phyloP scores from a whole-genome alignment of 2,329 filamentous ascomycete species.

The Aphanoascus verrucosus region DNA sequence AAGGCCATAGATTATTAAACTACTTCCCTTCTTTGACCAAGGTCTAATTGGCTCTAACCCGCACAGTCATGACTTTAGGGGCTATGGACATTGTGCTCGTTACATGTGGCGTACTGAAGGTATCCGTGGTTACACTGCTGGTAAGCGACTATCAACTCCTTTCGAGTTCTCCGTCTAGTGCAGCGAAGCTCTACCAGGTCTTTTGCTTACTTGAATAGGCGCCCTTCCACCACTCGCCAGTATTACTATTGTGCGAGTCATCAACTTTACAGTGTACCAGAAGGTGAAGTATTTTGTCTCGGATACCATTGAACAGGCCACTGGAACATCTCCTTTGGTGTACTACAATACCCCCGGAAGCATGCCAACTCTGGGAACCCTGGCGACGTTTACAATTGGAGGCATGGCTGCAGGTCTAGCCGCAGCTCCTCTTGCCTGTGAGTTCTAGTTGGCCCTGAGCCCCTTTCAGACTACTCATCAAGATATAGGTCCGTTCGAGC shows the following conservation, averaged over 20 bases:
- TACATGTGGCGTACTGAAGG: conserved; percentile 41
- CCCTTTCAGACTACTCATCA: background rate
- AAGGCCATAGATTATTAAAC: background rate
- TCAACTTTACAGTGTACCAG: conserved; percentile 39
- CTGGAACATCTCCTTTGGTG: conserved; percentile 33
- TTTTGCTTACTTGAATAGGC: conserved; percentile 22
- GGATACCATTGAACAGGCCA: conserved; percentile 30
- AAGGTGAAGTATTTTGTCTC: conserved; percentile 34
- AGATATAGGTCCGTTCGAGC: conserved; percentile 35
- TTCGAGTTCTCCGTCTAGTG: background rate
- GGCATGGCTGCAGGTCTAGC: conserved; percentile 35
- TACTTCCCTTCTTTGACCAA: background rate
- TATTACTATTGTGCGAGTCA: conserved; percentile 36
- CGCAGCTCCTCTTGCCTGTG: conserved; percentile 37
- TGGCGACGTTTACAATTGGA: conserved; percentile 35
- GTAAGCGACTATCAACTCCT: conserved; percentile 22
- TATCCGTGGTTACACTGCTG: conserved; percentile 38
- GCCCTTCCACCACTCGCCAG: conserved; percentile 37
- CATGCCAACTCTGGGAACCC: conserved; percentile 31
- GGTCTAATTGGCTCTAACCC: background rate
- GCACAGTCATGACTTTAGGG: conserved; percentile 36
- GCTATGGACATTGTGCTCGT: conserved; percentile 33
- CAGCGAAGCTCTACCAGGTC: background rate
- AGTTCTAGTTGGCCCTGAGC: conserved; percentile 14
- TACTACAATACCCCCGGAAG: conserved; percentile 35